phyloP scores from a whole-genome alignment of 768 basidiomycete genomes.

The Macrolepiota albuminosa region DNA sequence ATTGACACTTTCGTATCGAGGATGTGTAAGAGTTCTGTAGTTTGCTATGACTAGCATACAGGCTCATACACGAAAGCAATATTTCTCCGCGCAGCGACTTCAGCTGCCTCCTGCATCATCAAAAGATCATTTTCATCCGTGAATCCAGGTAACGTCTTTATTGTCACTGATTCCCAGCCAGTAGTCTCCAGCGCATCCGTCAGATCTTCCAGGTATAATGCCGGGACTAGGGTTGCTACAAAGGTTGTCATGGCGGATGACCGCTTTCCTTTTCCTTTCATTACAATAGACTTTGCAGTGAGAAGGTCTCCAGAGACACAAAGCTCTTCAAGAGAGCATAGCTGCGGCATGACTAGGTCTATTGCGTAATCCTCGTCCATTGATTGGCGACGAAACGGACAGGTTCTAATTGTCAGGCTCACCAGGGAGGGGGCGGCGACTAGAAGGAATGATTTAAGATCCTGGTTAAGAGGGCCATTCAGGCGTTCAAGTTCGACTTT shows the following conservation, averaged over 20 bases:
- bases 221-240: not conserved
- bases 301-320: constrained; percentile 1
- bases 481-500: constrained; percentile 2
- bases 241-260: not conserved
- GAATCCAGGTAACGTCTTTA: not conserved
- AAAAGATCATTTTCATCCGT: not conserved
- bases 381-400: not conserved
- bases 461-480: constrained; percentile 2
- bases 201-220: constrained; percentile 1
- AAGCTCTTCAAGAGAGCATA: constrained; percentile 5
- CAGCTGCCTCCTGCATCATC: constrained; percentile 1
- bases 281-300: not conserved
- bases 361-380: constrained; percentile 3
- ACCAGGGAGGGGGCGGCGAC: not conserved
- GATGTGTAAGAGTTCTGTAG: too few species aligned
- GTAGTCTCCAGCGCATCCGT: constrained; percentile 1
- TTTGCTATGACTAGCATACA: not conserved
- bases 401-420: not conserved
- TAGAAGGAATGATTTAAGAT: constrained; percentile 1
- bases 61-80: not conserved
- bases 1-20: too few species aligned
- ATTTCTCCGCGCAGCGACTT: constrained; percentile 1
- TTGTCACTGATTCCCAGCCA: constrained; percentile 1
- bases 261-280: not conserved
- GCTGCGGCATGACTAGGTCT: not conserved